Conservation (phyloP, 169 alveolate genomes). For the Perkinsus olseni region DNA sequence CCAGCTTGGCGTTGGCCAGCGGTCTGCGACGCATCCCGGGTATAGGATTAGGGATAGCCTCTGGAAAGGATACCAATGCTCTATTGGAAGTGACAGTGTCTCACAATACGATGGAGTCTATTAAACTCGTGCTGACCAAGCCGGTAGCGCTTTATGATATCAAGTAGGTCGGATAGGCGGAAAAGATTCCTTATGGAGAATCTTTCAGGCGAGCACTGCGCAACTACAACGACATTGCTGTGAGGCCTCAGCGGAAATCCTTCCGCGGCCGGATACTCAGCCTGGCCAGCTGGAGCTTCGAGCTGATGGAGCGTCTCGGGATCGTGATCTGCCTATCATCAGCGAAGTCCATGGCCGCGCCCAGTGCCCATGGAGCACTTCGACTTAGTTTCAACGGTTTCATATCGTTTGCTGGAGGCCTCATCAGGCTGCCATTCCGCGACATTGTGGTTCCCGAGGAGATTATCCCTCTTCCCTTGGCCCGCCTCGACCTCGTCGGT, state of each 20-base stretch:
- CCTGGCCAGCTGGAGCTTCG: neutral
- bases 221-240: neutral
- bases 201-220: neutral
- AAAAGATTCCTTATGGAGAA: too few species aligned
- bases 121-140: too few species aligned
- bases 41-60: too few species aligned
- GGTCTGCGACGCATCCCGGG: too few species aligned
- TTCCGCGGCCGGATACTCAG: neutral
- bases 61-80: too few species aligned
- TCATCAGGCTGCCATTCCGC: neutral
- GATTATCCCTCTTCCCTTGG: neutral
- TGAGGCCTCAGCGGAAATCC: neutral
- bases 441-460: neutral
- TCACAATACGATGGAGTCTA: too few species aligned
- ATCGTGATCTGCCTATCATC: neutral
- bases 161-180: too few species aligned
- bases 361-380: neutral
- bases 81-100: too few species aligned
- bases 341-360: neutral
- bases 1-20: too few species aligned
- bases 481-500: neutral
- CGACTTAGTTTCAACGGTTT: neutral
- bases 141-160: too few species aligned
- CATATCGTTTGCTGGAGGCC: neutral
- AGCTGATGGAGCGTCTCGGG: neutral